Percentiles rank a stretch among this genome's conserved stretches.
Conservation (phyloP, 164 flowering plant genomes). For the Litsea cubeba region DNA sequence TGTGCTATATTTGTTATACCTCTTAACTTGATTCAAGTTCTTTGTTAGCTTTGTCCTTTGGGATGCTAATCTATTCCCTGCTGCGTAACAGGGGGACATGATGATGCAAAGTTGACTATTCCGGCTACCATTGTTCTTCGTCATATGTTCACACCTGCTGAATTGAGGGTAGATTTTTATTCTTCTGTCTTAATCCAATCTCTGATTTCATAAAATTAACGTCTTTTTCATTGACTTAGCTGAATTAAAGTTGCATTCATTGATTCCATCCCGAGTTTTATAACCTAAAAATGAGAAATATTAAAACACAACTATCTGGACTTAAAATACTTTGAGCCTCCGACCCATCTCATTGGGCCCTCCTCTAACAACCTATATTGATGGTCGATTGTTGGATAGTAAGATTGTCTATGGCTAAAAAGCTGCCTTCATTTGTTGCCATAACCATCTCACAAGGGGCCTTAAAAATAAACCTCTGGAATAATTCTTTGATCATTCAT, state of each 20-base stretch:
- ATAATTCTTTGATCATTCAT: too few species aligned
- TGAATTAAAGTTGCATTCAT: not conserved
- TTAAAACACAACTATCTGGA: too few species aligned
- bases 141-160: slow-evolving; percentile 81
- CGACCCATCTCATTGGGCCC: too few species aligned
- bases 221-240: not conserved
- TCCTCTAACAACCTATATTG: too few species aligned
- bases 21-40: not conserved
- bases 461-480: too few species aligned
- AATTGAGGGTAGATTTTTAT: slow-evolving; percentile 66
- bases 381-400: too few species aligned
- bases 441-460: too few species aligned
- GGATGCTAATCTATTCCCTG: not conserved
- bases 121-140: slow-evolving; percentile 85
- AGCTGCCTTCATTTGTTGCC: too few species aligned
- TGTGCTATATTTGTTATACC: not conserved
- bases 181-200: not conserved
- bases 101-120: slow-evolving; percentile 73
- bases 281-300: too few species aligned
- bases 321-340: too few species aligned
- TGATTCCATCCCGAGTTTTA: not conserved
- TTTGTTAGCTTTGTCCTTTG: not conserved
- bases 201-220: not conserved
- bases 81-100: slow-evolving; percentile 76
- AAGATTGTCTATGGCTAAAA: too few species aligned